phyloP scores from a whole-genome alignment of 2,329 filamentous ascomycete species.

The Bipolaris gigantea region DNA sequence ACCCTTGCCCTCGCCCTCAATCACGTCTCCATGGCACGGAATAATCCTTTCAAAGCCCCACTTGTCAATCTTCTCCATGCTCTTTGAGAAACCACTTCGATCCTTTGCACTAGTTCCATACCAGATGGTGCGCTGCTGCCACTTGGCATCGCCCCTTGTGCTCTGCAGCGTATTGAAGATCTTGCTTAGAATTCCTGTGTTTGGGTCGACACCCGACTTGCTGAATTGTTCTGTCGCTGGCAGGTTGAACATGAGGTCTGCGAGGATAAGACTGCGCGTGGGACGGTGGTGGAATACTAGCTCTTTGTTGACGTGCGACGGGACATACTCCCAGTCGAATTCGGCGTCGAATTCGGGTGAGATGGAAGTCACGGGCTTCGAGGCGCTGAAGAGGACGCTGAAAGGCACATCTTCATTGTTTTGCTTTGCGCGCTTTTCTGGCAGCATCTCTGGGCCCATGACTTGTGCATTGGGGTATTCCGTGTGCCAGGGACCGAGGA shows the following conservation, averaged over 20 bases:
- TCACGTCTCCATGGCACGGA: conserved; percentile 90
- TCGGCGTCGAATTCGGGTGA: conserved; percentile 80
- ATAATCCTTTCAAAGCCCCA: conserved; percentile 89
- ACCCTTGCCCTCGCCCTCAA: conserved; percentile 73
- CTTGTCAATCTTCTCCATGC: conserved; percentile 65
- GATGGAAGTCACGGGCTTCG: conserved; percentile 54
- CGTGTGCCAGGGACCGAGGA: conserved; percentile 79
- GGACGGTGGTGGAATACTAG: conserved; percentile 84
- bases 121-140: conserved; percentile 82
- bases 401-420: conserved; percentile 64
- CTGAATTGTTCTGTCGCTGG: conserved; percentile 80
- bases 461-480: conserved; percentile 79
- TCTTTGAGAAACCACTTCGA: conserved; percentile 69
- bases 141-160: conserved; percentile 61
- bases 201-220: conserved; percentile 57
- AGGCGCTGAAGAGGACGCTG: conserved; percentile 60
- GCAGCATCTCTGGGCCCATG: conserved; percentile 79
- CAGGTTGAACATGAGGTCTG: conserved; percentile 89
- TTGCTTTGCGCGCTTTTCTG: conserved; percentile 73
- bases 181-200: conserved; percentile 61
- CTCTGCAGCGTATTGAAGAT: conserved; percentile 61
- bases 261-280: conserved; percentile 77
- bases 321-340: conserved; percentile 82
- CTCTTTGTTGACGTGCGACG: conserved; percentile 80
- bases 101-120: conserved; percentile 67